Percentiles rank a stretch among this genome's conserved stretches.
Evolutionary conservation across 331 rosid genomes (phyloP).

Genomic region (Dryas integrifolia): DNA sequence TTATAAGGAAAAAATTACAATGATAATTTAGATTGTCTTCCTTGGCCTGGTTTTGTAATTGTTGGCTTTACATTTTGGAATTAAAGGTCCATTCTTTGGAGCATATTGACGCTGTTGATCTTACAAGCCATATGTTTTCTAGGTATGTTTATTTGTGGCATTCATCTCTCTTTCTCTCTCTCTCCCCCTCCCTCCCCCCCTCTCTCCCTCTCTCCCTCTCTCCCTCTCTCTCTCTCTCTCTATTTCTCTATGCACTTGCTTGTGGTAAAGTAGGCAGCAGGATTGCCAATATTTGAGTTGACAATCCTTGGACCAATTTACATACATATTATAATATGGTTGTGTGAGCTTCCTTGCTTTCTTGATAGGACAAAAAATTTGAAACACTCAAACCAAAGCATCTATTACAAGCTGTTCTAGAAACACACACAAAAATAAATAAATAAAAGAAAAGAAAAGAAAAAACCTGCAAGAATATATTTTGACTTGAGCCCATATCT

Average conservation of each 20-base stretch:
- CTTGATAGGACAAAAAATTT: background rate
- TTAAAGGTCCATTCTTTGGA: constrained; percentile 83
- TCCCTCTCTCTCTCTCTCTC: too few species aligned
- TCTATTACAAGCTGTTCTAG: background rate
- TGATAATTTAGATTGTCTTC: background rate
- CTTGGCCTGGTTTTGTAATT: constrained; percentile 19
- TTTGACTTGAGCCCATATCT: too few species aligned
- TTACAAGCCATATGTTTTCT: constrained; percentile 50
- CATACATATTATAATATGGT: background rate
- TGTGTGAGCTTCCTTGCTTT: background rate
- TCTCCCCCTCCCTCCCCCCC: background rate
- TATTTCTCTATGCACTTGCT: background rate
- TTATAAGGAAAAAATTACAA: background rate
- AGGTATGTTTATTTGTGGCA: constrained; percentile 42
- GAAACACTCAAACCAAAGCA: background rate
- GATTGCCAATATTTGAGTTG: background rate
- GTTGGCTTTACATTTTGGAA: constrained; percentile 32
- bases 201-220: background rate
- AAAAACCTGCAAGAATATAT: too few species aligned
- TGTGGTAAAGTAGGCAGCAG: background rate
- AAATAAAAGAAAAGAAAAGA: background rate
- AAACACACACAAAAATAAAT: background rate
- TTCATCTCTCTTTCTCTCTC: constrained; percentile 7
- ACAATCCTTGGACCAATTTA: background rate
- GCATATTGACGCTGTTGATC: constrained; percentile 82